phyloP scores from a whole-genome alignment of 345 rosid genomes.

The Citrus maxima region DNA sequence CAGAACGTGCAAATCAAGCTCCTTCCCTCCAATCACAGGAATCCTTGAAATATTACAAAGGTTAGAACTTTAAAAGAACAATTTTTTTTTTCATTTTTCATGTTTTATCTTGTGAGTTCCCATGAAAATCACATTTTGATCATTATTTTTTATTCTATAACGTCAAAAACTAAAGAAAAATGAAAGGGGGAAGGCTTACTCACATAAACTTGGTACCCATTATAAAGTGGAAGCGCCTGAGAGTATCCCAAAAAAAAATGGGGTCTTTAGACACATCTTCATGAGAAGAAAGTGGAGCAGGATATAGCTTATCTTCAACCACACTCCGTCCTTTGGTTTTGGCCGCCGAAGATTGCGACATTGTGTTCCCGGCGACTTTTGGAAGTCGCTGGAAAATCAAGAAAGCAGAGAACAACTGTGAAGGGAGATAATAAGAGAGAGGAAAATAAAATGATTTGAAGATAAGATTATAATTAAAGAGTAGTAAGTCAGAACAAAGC shows the following conservation, averaged over 20 bases:
- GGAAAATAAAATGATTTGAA: slow-evolving; percentile 20
- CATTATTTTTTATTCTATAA: neutral
- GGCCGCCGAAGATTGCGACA: slow-evolving; percentile 41
- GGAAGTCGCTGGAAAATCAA: slow-evolving; percentile 17
- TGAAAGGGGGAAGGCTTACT: slow-evolving; percentile 16
- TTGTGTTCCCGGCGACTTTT: slow-evolving; percentile 4
- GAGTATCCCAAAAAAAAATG: slow-evolving; percentile 77
- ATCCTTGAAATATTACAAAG: slow-evolving; percentile 46
- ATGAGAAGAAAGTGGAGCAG: slow-evolving; percentile 61
- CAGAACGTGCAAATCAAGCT: slow-evolving; percentile 84
- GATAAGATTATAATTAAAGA: slow-evolving; percentile 45
- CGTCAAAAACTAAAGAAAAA: neutral
- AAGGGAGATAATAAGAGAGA: neutral
- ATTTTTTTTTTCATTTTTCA: neutral
- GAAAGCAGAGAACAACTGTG: neutral
- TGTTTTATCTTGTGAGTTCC: neutral
- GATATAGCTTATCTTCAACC: slow-evolving; percentile 45
- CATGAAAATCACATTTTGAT: slow-evolving; percentile 1
- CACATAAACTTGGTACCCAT: slow-evolving; percentile 88
- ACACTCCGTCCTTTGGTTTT: slow-evolving; percentile 20
- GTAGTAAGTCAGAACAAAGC: slow-evolving; percentile 32
- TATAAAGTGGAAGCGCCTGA: slow-evolving; percentile 74
- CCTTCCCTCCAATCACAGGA: slow-evolving; percentile 98
- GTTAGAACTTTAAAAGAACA: neutral
- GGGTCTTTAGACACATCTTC: slow-evolving; percentile 48